Percentiles rank a stretch among this genome's conserved stretches.
These are phyloP conservation scores for Trichoderma sp. DNA, from an alignment of 2,329 filamentous ascomycete species.

Conservation along the genomic window DNA sequence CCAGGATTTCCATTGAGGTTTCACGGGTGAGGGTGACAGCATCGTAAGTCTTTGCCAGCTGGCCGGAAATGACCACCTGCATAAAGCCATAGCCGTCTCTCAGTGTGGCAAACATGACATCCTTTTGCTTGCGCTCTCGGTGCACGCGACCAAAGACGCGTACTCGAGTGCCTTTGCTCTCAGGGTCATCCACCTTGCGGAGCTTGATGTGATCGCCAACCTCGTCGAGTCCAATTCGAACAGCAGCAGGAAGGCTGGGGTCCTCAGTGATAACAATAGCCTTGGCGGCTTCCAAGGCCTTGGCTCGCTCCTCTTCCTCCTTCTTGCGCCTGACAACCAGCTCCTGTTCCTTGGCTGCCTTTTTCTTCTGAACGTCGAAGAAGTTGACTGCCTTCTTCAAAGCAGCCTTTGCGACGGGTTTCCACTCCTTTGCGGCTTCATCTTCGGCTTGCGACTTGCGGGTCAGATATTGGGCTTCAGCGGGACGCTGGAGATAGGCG, in stretches of 20 bases:
- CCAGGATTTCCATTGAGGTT: slow-evolving; percentile 81
- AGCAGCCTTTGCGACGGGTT: slow-evolving; percentile 28
- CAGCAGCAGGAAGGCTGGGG: slow-evolving; percentile 66
- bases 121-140: slow-evolving; percentile 72
- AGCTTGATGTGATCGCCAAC: slow-evolving; percentile 35
- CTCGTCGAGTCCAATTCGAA: slow-evolving; percentile 63
- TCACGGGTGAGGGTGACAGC: slow-evolving; percentile 82
- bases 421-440: slow-evolving; percentile 36
- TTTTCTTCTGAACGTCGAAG: slow-evolving; percentile 28
- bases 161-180: slow-evolving; percentile 69
- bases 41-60: slow-evolving; percentile 89
- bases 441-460: slow-evolving; percentile 55
- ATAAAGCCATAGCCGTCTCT: slow-evolving; percentile 67
- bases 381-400: slow-evolving; percentile 28
- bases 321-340: slow-evolving; percentile 26
- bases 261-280: slow-evolving; percentile 72
- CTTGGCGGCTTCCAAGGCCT: slow-evolving; percentile 70
- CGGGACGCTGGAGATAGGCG: slow-evolving; percentile 61
- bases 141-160: slow-evolving; percentile 82
- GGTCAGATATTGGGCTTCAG: slow-evolving; percentile 34
- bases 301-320: slow-evolving; percentile 27
- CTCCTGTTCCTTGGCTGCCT: slow-evolving; percentile 27
- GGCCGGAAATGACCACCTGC: slow-evolving; percentile 58
- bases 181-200: slow-evolving; percentile 38
- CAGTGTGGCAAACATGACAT: slow-evolving; percentile 83